Base-by-base conservation (phyloP, 768 basidiomycete genomes). In the Paxillus ammoniavirescens region DNA sequence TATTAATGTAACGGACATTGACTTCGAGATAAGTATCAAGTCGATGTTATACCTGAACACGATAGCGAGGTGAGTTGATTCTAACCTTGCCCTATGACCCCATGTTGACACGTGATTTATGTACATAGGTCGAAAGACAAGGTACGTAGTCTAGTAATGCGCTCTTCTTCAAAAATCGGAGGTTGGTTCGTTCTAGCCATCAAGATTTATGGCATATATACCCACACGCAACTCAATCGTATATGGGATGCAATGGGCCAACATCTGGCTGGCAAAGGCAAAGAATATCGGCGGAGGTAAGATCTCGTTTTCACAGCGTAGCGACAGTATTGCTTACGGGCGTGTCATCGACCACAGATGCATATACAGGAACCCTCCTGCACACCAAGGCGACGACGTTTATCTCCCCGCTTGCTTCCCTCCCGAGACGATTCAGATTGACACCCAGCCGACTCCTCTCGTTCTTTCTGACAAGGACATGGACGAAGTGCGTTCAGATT, bases 251-350 rank as follows among this genome's bases (percentile, higher is more conserved):
- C 70, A 0, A 64, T 83, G 43, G 73, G 76, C 2, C 61, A 62
- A 6, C 77, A 79, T 43, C 67, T 80, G 5, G 61, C 60, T 4
- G 65, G 72, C 4, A 77, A 72, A 42, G 80, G 82, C 18, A 74
- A 71, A 50, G 80, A 82, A 54, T 89, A 89, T 54, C 70, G 70
- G 26, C 67, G 68, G 17, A 75, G 84, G 84, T 82, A 38, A 55
- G 55, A 43, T 42, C 14, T 30, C 3, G 7, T 40, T 21, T 14
- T 21, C 38, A 9, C 21, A 2, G 10, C 2, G n/a, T 30, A 21
- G 13, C 5, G 23, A 36, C 1, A 35, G 21, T 23, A 8, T 17
- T 26, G 28, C 52, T 59, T 9, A 46, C 26, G 36, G 6, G 7
- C 31, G 47, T 46, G 13, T 17, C 23, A 2, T 42, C 35, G 26